Evolutionary conservation across 805 yeast species (phyloP), one percentile per base, ranked within the genome.

Genomic region (Clavispora asparagi): DNA sequence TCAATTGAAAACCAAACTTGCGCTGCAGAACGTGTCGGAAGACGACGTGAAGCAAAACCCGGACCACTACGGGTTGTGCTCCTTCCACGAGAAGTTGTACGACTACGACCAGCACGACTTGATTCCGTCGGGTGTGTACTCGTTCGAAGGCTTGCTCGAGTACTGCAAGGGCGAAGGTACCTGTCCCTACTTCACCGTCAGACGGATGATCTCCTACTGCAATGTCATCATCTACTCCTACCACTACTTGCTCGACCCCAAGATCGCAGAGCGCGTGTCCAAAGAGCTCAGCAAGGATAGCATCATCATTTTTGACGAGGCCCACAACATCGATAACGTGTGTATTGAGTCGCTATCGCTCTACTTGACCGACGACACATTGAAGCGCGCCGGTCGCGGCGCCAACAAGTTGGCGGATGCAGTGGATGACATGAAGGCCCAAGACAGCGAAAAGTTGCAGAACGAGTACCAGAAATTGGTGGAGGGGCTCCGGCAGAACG

Each of bases 321-420:
- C 99, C 41, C 99, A 94, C 65, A 94, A 94, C 68, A 94, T 94
- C 46, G 99, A 94, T 74, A 94, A 94, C 73, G 99, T 94, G 47
- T 94, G 99, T 71, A 94, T 94, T 47, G 99, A 94, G 65, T 87
- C 98, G 0, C 67, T 94, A 37, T 88, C 97, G 6, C 76, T 94
- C 41, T 98, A 94, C 61, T 70, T 94, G 52, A 94, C 97, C 0
- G 96, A 90, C 56, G 97, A 92, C 54, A 81, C 89, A 8, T 67
- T 94, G 50, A 84, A 90, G 57, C 74, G 82, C 54, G 99, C 99
- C 0, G 77, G 96, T 1, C 77, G 83, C 53, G 98, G 98, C 53
- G 96, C 96, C 0, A 78, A 77, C 53, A 78, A 86, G 40, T 71
- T 94, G 49, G 82, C 83, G n/a, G 78, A 74, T 25, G 91, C 84